Conservation (phyloP, 805 yeast species). For the Suhomyces faveliae region DNA sequence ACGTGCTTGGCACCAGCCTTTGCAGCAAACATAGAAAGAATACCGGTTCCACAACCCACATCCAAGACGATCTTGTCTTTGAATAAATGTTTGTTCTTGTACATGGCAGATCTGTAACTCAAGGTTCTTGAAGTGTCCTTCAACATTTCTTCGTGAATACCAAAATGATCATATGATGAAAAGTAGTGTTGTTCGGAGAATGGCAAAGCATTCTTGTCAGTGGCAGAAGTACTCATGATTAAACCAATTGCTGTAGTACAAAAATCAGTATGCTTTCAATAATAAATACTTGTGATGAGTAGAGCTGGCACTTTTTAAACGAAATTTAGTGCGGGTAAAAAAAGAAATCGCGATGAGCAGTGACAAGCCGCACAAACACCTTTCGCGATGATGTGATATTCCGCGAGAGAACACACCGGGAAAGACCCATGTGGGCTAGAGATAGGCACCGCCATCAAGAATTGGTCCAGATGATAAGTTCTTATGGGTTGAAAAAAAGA, state of each 20-base stretch:
- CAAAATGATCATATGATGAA: conserved; percentile 92
- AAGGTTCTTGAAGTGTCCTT: conserved; percentile 92
- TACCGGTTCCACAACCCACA: conserved; percentile 99
- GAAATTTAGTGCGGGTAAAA: neutral
- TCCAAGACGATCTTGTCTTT: conserved; percentile 93
- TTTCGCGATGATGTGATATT: neutral
- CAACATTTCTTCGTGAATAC: conserved; percentile 98
- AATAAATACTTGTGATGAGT: neutral
- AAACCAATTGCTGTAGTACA: neutral
- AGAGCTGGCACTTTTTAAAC: conserved; percentile 1
- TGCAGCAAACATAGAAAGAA: conserved; percentile 95
- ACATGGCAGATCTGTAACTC: conserved; percentile 88
- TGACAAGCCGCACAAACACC: neutral
- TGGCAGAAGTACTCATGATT: conserved; percentile 41
- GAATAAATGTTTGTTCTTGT: conserved; percentile 83
- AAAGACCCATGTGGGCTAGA: neutral
- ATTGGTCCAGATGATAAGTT: neutral
- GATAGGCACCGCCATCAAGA: neutral
- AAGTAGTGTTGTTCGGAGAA: conserved; percentile 90
- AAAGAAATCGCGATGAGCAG: conserved; percentile 5
- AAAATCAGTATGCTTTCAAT: neutral
- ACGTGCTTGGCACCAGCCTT: conserved; percentile 99
- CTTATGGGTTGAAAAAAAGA: conserved; percentile 20
- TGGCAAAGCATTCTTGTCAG: conserved; percentile 62
- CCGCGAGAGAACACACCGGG: neutral